phyloP scores from a whole-genome alignment of 1,284 basidiomycete species.

The Veloboletus limbatus region DNA sequence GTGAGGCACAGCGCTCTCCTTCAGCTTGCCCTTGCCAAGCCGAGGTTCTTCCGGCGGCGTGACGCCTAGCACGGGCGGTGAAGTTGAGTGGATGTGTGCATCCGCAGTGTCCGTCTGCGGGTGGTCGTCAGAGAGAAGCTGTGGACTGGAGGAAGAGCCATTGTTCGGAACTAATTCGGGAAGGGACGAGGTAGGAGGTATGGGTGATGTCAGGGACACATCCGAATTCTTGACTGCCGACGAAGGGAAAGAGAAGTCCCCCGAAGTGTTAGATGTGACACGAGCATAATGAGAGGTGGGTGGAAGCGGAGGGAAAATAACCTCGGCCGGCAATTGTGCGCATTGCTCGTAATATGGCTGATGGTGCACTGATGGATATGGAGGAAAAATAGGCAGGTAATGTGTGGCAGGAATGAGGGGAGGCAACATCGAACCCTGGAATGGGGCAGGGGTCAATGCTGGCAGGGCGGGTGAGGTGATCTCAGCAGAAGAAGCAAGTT shows the following conservation, averaged over 20 bases:
- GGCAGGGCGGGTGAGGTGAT: slow-evolving; percentile 23
- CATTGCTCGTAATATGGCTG: slow-evolving; percentile 68
- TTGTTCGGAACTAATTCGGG: slow-evolving; percentile 62
- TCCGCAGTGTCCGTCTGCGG: slow-evolving; percentile 19
- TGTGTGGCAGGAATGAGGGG: slow-evolving; percentile 38
- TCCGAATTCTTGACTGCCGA: slow-evolving; percentile 26
- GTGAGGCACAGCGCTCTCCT: slow-evolving; percentile 10
- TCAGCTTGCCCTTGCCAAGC: slow-evolving; percentile 17
- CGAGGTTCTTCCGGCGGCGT: slow-evolving; percentile 8
- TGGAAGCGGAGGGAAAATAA: slow-evolving; percentile 68
- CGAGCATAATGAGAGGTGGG: slow-evolving; percentile 46
- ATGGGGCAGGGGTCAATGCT: slow-evolving; percentile 5
- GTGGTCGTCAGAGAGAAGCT: slow-evolving; percentile 37
- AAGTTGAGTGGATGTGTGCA: slow-evolving; percentile 16
- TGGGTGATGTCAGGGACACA: slow-evolving; percentile 26
- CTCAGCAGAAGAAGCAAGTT: slow-evolving; percentile 24
- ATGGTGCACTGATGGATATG: slow-evolving; percentile 59
- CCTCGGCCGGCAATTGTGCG: slow-evolving; percentile 49
- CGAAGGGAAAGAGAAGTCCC: slow-evolving; percentile 25
- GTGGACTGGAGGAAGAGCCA: slow-evolving; percentile 70
- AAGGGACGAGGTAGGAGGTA: slow-evolving; percentile 38
- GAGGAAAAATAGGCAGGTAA: slow-evolving; percentile 53
- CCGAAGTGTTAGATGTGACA: slow-evolving; percentile 15
- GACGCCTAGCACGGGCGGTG: slow-evolving; percentile 16
- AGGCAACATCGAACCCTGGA: slow-evolving; percentile 21